Evolutionary conservation across 352 stramenopile species (phyloP).

Genomic region (Phytopythium vexans): DNA sequence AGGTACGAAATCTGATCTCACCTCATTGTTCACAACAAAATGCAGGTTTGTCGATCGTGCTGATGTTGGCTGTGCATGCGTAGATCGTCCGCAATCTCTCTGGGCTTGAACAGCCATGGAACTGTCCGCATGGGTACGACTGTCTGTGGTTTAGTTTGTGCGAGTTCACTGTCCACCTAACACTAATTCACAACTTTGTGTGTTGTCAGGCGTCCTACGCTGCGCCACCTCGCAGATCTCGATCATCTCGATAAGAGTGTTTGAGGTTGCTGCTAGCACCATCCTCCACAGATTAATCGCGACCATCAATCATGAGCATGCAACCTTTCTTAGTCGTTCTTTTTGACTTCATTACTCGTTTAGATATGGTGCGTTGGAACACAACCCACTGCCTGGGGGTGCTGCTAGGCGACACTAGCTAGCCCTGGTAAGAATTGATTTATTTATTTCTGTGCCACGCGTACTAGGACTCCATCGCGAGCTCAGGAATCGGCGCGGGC

Average conservation of each 20-base stretch:
- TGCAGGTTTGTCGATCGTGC: background rate
- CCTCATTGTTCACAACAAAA: background rate
- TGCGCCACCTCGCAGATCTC: conserved; percentile 71
- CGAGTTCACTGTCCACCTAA: background rate
- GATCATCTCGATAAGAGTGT: conserved; percentile 22
- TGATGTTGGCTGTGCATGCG: background rate
- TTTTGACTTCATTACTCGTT: too few species aligned
- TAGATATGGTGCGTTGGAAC: too few species aligned
- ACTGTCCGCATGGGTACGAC: conserved; percentile 90
- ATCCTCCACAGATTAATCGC: too few species aligned
- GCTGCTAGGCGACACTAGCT: background rate
- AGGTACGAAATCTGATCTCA: conserved; percentile 31
- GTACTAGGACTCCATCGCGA: background rate
- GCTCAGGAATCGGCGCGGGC: conserved; percentile 6
- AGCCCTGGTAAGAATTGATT: background rate
- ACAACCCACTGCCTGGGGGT: too few species aligned
- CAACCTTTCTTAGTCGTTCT: too few species aligned
- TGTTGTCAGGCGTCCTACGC: conserved; percentile 54
- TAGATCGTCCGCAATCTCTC: conserved; percentile 89
- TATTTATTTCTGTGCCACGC: background rate
- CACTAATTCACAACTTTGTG: background rate
- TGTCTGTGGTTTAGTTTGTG: background rate
- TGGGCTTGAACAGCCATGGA: conserved; percentile 93
- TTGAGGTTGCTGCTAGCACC: too few species aligned
- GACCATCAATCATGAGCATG: too few species aligned